Conservation (phyloP, 2,329 filamentous ascomycete genomes). For the Alternaria arbusti region DNA sequence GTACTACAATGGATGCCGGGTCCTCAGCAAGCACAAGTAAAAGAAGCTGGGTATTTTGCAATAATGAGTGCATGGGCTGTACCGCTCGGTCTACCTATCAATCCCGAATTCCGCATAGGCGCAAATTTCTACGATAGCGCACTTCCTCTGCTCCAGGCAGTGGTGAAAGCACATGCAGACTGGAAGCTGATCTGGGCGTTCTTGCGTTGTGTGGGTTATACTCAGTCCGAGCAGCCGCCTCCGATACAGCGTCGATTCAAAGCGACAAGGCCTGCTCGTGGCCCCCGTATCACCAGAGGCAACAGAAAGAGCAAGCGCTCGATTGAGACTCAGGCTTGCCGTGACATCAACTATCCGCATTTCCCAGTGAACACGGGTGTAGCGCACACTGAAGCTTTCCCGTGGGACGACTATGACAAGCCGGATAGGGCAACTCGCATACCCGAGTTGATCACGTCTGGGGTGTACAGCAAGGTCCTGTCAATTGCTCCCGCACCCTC, state of each 20-base stretch:
- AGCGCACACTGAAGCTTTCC: background rate
- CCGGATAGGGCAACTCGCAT: background rate
- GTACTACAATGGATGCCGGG: conserved; percentile 2
- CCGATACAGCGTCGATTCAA: background rate
- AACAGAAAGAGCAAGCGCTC: background rate
- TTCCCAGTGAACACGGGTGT: background rate
- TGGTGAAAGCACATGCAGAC: conserved; percentile 9
- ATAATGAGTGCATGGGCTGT: conserved; percentile 26
- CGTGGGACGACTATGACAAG: background rate
- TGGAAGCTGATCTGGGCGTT: conserved; percentile 24
- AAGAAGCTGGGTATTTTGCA: conserved; percentile 15
- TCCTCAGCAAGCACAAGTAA: background rate
- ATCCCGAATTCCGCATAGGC: conserved; percentile 6
- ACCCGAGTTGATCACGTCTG: background rate
- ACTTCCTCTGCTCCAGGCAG: background rate
- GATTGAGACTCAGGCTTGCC: background rate
- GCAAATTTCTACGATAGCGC: conserved; percentile 2
- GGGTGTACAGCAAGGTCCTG: background rate
- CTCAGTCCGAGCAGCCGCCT: background rate
- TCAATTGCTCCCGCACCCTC: background rate
- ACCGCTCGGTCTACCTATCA: conserved; percentile 15
- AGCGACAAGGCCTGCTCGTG: too few species aligned
- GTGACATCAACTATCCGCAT: background rate
- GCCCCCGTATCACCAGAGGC: background rate
- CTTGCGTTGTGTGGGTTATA: conserved; percentile 14